A percentile compares a stretch with the other conserved stretches of the same genome.
These are phyloP conservation scores for Lanzia echinophila DNA, from an alignment of 2,329 filamentous ascomycete genomes.

Conservation along the genomic window DNA sequence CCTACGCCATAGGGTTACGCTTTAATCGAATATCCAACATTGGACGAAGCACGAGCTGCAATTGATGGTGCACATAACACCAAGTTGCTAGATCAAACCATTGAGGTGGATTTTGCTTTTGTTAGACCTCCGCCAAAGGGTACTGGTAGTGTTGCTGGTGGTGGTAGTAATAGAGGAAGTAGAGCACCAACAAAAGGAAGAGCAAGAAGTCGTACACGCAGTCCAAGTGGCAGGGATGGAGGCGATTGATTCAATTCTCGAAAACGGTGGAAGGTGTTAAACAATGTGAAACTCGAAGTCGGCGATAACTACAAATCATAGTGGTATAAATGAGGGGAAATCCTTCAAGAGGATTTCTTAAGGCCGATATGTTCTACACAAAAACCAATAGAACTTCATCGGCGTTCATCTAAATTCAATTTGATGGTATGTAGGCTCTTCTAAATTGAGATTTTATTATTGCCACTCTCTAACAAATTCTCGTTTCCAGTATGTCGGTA, in stretches of 20 bases:
- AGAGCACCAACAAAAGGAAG: constrained; percentile 28
- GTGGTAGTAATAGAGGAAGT: constrained; percentile 28
- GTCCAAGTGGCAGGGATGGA: constrained; percentile 26
- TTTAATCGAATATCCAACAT: constrained; percentile 75
- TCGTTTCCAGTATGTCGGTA: not conserved
- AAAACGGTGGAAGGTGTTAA: not conserved
- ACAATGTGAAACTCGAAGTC: not conserved
- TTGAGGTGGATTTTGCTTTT: constrained; percentile 79
- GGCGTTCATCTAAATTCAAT: constrained; percentile 9
- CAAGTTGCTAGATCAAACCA: constrained; percentile 74
- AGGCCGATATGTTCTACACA: constrained; percentile 8
- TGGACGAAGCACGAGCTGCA: constrained; percentile 72
- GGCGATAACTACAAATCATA: not conserved
- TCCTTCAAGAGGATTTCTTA: not conserved
- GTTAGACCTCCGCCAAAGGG: constrained; percentile 64
- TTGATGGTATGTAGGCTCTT: not conserved
- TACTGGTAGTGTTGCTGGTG: constrained; percentile 31
- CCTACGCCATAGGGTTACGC: constrained; percentile 61
- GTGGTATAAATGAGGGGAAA: not conserved
- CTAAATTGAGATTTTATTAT: not conserved
- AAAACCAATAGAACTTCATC: constrained; percentile 2
- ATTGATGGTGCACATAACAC: constrained; percentile 73
- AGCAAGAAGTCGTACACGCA: constrained; percentile 29
- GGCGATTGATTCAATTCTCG: constrained; percentile 18
- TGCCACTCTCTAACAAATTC: not conserved